These are phyloP conservation scores for Hypoxylon sp. DNA, from an alignment of 2,329 filamentous ascomycete genomes.

Conservation along the genomic window DNA sequence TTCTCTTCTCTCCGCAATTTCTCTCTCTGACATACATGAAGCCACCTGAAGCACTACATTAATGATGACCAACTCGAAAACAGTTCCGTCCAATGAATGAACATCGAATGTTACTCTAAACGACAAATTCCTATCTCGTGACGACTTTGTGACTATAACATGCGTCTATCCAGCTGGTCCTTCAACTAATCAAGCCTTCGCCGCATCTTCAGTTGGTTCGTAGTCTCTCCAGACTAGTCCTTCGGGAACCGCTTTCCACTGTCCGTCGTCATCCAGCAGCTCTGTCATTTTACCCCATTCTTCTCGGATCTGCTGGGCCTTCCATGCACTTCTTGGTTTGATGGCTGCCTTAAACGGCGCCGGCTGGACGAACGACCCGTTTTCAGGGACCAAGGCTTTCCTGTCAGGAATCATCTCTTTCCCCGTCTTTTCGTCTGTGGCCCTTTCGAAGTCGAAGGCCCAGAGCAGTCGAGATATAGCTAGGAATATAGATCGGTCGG, in stretches of 20 bases:
- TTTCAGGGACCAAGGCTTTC: conserved; percentile 24
- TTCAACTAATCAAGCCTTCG: conserved; percentile 7
- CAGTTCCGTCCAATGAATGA: conserved; percentile 16
- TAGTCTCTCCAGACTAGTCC: conserved; percentile 39
- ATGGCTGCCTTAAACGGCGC: conserved; percentile 35
- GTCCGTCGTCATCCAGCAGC: conserved; percentile 39
- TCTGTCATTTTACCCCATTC: conserved; percentile 38
- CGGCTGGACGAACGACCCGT: conserved; percentile 33
- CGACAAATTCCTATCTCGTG: conserved; percentile 18
- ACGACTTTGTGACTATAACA: neutral
- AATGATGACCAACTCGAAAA: conserved; percentile 9
- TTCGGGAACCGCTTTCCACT: conserved; percentile 43
- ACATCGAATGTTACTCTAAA: conserved; percentile 1
- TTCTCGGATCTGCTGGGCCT: conserved; percentile 28
- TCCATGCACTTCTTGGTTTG: conserved; percentile 32
- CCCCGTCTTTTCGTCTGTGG: conserved; percentile 34
- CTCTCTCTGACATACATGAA: conserved; percentile 11
- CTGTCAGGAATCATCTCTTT: conserved; percentile 37
- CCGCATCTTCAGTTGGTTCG: conserved; percentile 23
- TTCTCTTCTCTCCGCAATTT: neutral
- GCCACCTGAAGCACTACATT: conserved; percentile 11
- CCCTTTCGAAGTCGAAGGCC: conserved; percentile 53
- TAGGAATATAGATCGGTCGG: conserved; percentile 47
- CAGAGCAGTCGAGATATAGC: conserved; percentile 57
- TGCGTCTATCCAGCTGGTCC: neutral